These are phyloP conservation scores for Neolentinus lepideus DNA, from an alignment of 1,284 basidiomycete species.

Conservation along the genomic window DNA sequence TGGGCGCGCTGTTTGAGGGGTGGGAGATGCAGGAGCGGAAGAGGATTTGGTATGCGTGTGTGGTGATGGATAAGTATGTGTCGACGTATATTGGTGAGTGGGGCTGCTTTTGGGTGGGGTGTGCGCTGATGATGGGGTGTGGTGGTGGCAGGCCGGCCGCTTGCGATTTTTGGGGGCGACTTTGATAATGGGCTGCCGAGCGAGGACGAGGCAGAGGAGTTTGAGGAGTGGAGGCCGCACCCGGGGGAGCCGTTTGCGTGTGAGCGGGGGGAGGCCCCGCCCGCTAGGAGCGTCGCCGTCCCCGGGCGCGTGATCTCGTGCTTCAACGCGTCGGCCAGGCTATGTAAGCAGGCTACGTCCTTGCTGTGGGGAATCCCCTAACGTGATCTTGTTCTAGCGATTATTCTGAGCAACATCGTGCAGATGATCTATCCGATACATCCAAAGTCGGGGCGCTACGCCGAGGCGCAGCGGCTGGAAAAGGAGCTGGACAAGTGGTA, in stretches of 20 bases:
- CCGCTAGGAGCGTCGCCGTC: constrained; percentile 22
- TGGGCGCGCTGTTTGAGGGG: constrained; percentile 56
- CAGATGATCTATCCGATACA: constrained; percentile 71
- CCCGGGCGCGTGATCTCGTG: constrained; percentile 59
- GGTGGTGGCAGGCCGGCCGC: constrained; percentile 44
- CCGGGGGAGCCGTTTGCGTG: constrained; percentile 28
- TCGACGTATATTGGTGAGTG: constrained; percentile 67
- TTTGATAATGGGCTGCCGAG: constrained; percentile 72
- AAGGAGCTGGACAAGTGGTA: constrained; percentile 73
- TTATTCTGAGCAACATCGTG: constrained; percentile 60
- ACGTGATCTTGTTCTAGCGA: constrained; percentile 32
- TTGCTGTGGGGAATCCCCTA: background rate
- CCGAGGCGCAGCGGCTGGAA: constrained; percentile 56
- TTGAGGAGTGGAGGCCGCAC: constrained; percentile 46
- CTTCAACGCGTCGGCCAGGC: constrained; percentile 68
- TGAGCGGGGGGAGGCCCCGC: constrained; percentile 20
- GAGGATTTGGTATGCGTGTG: constrained; percentile 77
- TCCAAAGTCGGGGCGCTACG: constrained; percentile 45
- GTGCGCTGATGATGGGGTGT: background rate
- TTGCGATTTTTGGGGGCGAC: constrained; percentile 75
- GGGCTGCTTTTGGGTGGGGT: constrained; percentile 2
- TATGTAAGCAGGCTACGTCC: constrained; percentile 51
- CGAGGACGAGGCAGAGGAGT: constrained; percentile 59
- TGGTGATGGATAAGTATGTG: constrained; percentile 77
- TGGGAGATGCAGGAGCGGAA: constrained; percentile 69